A percentile compares a stretch with the other conserved stretches of the same genome.
Evolutionary conservation across 441 rosid genomes (phyloP).

Genomic region (Arabidopsis hybrid): DNA sequence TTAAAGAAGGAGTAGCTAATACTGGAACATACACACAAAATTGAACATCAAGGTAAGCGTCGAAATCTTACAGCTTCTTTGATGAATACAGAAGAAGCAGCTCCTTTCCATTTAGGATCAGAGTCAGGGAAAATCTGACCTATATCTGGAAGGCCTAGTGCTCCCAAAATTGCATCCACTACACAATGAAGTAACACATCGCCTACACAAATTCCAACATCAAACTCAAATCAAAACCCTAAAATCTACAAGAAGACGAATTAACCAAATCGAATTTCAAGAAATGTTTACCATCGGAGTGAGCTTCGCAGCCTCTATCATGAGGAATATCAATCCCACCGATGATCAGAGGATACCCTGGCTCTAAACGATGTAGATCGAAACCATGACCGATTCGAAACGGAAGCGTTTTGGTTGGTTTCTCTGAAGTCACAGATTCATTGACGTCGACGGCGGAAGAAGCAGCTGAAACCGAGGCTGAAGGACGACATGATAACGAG

Average conservation of each 20-base stretch:
- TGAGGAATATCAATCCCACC: conserved; percentile 93
- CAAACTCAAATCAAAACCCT: neutral
- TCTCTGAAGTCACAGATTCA: conserved; percentile 50
- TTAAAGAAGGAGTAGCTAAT: neutral
- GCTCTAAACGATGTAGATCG: conserved; percentile 90
- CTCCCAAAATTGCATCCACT: conserved; percentile 98
- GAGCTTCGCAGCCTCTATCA: conserved; percentile 97
- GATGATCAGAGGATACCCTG: conserved; percentile 90
- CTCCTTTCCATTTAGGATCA: no score
- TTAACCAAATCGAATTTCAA: neutral
- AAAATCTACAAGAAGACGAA: neutral
- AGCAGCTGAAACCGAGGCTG: conserved; percentile 52
- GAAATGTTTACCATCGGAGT: conserved; percentile 75
- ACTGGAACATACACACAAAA: neutral
- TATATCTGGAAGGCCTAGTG: conserved; percentile 94
- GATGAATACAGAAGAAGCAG: no score
- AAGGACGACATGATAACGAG: conserved; percentile 34
- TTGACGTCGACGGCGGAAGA: conserved; percentile 55
- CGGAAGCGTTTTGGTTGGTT: conserved; percentile 64
- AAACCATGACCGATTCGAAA: conserved; percentile 95
- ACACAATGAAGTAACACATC: conserved; percentile 97
- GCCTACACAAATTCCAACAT: conserved; percentile 53
- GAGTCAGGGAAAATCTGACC: conserved; percentile 83
- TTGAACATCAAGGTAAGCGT: neutral
- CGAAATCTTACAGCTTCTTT: neutral